Base-by-base conservation (phyloP, 2,329 filamentous ascomycete genomes). In the Xylariaceae sp. region DNA sequence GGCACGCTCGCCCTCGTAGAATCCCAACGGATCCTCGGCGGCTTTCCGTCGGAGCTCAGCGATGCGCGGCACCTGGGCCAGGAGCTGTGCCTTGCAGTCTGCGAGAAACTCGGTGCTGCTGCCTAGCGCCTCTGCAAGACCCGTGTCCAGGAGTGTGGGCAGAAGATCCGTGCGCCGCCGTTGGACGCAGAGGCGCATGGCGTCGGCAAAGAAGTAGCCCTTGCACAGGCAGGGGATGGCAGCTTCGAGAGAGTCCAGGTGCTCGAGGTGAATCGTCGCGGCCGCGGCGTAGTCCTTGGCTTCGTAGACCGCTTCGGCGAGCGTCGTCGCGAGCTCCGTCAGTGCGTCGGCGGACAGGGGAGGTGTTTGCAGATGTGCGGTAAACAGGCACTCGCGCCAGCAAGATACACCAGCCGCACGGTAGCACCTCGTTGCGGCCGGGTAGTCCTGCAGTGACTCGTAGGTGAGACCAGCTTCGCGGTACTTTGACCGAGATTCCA, bases 351-450 rank as follows among this genome's bases (percentile, higher is more conserved):
- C 53, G 0, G 79, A 70, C 3, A 88, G 61, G 1, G 81, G 73
- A 1, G 83, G 75, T 2, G 61, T 55, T 47, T 80, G 78, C 40
- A 85, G 76, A 39, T 80, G 77, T 4, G 89, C 89, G 32, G 79
- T 79, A 52, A 84, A 87, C 34, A 98, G 78, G 16, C 87, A 87
- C 62, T 98, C 90, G 36, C 86, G 87, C 92, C 92, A 98, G 64
- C 85, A 78, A 3, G 70, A 62, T 2, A 74, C 75, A 27, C 88
- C 85, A 1, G 87, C 87, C 1, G 84, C 78, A 44, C 86, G 81
- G 65, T 96, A 98, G 58, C 85, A 86, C 54, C 81, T 76, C 44
- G 84, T 88, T 8, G 92, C 90, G 27, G 83, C 74, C 14, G 68
- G 59, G 55, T 85, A 87, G 58, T 89, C 78, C 9, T 70, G 67